Percentiles rank a stretch among this genome's conserved stretches.
These are phyloP conservation scores for Fusarium siculi DNA, from an alignment of 2,329 filamentous ascomycete genomes.

Conservation along the genomic window DNA sequence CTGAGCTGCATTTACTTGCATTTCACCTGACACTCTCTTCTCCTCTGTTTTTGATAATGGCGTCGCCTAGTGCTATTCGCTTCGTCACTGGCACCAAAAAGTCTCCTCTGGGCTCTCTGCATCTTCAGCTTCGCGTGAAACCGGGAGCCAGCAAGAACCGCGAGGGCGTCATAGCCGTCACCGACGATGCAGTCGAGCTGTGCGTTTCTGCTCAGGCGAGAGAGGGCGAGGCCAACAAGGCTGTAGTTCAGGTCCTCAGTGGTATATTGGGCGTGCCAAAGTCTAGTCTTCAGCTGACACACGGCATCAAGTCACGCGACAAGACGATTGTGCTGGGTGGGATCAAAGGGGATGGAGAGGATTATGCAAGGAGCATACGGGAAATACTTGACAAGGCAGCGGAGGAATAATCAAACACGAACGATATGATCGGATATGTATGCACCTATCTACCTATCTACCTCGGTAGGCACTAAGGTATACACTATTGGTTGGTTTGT, in stretches of 20 bases:
- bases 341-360: constrained; percentile 47
- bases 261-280: constrained; percentile 69
- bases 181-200: constrained; percentile 68
- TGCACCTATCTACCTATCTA: not conserved
- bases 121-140: constrained; percentile 74
- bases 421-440: not conserved
- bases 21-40: not conserved
- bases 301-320: constrained; percentile 71
- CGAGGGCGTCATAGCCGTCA: constrained; percentile 68
- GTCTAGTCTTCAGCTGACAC: constrained; percentile 70
- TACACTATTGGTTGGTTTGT: not conserved
- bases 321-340: constrained; percentile 66
- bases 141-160: constrained; percentile 70
- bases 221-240: constrained; percentile 76
- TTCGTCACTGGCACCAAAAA: constrained; percentile 62
- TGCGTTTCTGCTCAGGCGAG: constrained; percentile 73
- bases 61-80: constrained; percentile 52
- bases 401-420: constrained; percentile 16
- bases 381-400: constrained; percentile 44
- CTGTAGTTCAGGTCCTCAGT: constrained; percentile 71
- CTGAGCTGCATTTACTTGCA: not conserved
- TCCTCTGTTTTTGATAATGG: constrained; percentile 32
- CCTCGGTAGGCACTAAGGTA: no score
- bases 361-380: constrained; percentile 43
- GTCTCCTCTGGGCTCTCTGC: constrained; percentile 58